Percentiles rank a stretch among this genome's conserved stretches.
These are phyloP conservation scores for Serpula lacrymans DNA, from an alignment of 768 basidiomycete species.

Conservation along the genomic window DNA sequence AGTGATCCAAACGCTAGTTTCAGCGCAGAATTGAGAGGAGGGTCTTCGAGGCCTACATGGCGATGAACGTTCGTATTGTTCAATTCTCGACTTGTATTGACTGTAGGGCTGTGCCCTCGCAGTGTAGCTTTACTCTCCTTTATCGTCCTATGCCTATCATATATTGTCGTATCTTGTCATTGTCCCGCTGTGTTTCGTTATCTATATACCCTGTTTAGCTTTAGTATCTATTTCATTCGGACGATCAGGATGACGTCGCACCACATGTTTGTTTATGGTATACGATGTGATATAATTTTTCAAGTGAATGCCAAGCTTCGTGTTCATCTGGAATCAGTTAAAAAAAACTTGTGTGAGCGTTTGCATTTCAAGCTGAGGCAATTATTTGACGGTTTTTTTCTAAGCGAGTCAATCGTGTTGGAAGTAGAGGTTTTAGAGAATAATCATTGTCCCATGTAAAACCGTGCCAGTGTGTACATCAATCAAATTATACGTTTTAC, in stretches of 20 bases:
- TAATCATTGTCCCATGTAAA: too few species aligned
- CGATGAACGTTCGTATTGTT: slow-evolving; percentile 36
- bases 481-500: slow-evolving; percentile 81
- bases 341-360: too few species aligned
- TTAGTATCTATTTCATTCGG: background rate
- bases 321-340: too few species aligned
- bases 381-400: too few species aligned
- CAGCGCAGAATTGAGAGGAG: slow-evolving; percentile 48
- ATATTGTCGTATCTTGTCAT: background rate
- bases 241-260: background rate
- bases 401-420: too few species aligned
- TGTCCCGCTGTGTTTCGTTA: slow-evolving; percentile 7
- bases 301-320: too few species aligned
- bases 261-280: slow-evolving; percentile 5
- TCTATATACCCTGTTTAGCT: slow-evolving; percentile 17
- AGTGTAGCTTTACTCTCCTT: slow-evolving; percentile 3
- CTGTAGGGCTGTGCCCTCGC: background rate
- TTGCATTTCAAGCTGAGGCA: too few species aligned
- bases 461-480: slow-evolving; percentile 3
- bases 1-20: slow-evolving; percentile 41
- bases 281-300: too few species aligned
- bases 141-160: slow-evolving; percentile 3
- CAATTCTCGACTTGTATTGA: slow-evolving; percentile 5
- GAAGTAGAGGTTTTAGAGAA: too few species aligned
- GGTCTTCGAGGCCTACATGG: slow-evolving; percentile 52